Evolutionary conservation across 805 yeast species (phyloP).

Genomic region (Tetrapisispora taiwanensis): DNA sequence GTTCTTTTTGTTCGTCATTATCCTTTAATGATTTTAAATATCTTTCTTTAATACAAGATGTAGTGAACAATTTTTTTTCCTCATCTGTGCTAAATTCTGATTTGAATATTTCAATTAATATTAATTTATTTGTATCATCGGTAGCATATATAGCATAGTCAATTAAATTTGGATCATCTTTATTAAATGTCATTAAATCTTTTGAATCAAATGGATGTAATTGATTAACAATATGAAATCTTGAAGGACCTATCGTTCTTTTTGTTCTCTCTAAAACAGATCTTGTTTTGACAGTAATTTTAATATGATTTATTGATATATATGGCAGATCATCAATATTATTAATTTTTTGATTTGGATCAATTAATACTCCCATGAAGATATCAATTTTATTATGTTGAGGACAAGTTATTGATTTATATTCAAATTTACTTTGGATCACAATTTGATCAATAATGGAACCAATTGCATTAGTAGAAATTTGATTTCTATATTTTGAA

Average conservation of each 20-base stretch:
- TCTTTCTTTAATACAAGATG: conserved; percentile 42
- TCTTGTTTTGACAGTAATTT: conserved; percentile 28
- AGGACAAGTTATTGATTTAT: conserved; percentile 22
- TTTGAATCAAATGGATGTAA: conserved; percentile 28
- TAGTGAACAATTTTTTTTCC: conserved; percentile 40
- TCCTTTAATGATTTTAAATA: conserved; percentile 31
- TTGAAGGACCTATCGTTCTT: conserved; percentile 24
- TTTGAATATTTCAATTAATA: conserved; percentile 44
- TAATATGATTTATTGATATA: conserved; percentile 27
- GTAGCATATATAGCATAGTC: conserved; percentile 43
- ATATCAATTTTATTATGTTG: conserved; percentile 24
- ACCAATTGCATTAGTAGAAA: conserved; percentile 19
- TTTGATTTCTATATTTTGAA: conserved; percentile 18
- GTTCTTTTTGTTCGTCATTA: conserved; percentile 19
- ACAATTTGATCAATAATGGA: conserved; percentile 24
- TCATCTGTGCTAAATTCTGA: conserved; percentile 38
- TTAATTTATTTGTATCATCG: conserved; percentile 34
- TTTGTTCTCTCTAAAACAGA: conserved; percentile 19
- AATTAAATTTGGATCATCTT: conserved; percentile 28
- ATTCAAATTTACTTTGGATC: conserved; percentile 22
- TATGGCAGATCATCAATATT: conserved; percentile 10
- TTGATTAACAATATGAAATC: conserved; percentile 24
- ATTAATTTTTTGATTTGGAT: conserved; percentile 3
- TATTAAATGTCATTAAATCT: conserved; percentile 15
- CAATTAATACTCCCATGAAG: conserved; percentile 19